Percentiles rank a stretch among this genome's conserved stretches.
phyloP scores from a whole-genome alignment of 306 rosid genomes.

The Dalbergia oliveri region DNA sequence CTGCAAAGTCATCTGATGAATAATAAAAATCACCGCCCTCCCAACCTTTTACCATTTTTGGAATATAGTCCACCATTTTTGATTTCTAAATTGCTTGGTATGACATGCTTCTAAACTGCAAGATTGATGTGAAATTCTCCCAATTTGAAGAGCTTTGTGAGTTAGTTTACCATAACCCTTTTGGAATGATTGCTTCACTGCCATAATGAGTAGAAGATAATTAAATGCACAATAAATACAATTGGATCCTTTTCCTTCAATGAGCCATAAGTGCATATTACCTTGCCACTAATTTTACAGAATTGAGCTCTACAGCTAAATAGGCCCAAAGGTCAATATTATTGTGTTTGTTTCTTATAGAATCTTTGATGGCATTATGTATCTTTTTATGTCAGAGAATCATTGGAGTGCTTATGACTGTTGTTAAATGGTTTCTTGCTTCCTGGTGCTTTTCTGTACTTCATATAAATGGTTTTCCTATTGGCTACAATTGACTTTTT shows the following conservation, averaged over 20 bases:
- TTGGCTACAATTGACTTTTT: constrained; percentile 20
- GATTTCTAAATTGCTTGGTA: not conserved
- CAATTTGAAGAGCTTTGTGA: not conserved
- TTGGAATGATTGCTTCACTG: constrained; percentile 10
- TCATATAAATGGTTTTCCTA: not conserved
- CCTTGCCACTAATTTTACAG: constrained; percentile 11
- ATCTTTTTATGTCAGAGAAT: constrained; percentile 23
- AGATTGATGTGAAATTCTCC: constrained; percentile 18
- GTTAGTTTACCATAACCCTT: not conserved
- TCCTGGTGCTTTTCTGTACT: constrained; percentile 18
- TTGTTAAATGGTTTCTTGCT: constrained; percentile 16
- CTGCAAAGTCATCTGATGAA: too few relatives aligned
- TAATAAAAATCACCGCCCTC: constrained; percentile 5
- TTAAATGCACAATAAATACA: not conserved
- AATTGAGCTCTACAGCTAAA: constrained; percentile 16
- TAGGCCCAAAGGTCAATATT: constrained; percentile 9
- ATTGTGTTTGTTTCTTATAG: not conserved
- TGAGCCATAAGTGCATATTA: not conserved
- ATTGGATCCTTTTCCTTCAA: not conserved
- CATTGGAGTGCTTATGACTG: constrained; percentile 2
- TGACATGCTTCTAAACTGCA: constrained; percentile 20
- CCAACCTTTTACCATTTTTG: not conserved
- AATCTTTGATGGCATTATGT: not conserved
- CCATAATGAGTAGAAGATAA: constrained; percentile 20
- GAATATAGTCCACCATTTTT: constrained; percentile 2